A percentile compares a stretch with the other conserved stretches of the same genome.
Conservation (phyloP, 78 protist genomes). For the Dictyostelium citrinum region DNA sequence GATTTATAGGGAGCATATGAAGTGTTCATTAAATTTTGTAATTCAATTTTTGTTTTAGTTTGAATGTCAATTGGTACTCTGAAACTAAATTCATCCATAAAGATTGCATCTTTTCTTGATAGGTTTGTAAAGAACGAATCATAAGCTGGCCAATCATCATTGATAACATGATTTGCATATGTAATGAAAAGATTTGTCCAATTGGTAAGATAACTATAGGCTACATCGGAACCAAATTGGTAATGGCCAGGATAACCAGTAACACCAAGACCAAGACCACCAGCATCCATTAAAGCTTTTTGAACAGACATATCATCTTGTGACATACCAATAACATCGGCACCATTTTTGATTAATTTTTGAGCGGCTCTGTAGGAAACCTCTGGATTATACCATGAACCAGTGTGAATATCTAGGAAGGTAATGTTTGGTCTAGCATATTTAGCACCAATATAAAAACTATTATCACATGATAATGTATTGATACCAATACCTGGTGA, state of each 20-base stretch:
- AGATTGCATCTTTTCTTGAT: background rate
- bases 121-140: background rate
- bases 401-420: background rate
- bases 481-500: slow-evolving; percentile 6
- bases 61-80: background rate
- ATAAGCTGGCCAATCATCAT: background rate
- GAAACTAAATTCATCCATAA: background rate
- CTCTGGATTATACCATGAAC: slow-evolving; percentile 18
- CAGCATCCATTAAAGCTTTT: background rate
- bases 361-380: background rate
- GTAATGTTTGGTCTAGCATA: background rate
- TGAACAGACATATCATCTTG: slow-evolving; percentile 48
- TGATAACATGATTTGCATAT: background rate
- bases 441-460: slow-evolving; percentile 27
- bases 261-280: background rate
- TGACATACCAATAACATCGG: slow-evolving; percentile 9
- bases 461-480: slow-evolving; percentile 15
- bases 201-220: background rate
- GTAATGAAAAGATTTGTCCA: slow-evolving; percentile 16
- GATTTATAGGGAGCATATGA: background rate
- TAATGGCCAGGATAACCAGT: slow-evolving; percentile 25
- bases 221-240: background rate
- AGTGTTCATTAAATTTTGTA: background rate
- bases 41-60: background rate
- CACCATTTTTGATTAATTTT: background rate